These are phyloP conservation scores for Citrus medica DNA, from an alignment of 345 rosid genomes.

Conservation along the genomic window DNA sequence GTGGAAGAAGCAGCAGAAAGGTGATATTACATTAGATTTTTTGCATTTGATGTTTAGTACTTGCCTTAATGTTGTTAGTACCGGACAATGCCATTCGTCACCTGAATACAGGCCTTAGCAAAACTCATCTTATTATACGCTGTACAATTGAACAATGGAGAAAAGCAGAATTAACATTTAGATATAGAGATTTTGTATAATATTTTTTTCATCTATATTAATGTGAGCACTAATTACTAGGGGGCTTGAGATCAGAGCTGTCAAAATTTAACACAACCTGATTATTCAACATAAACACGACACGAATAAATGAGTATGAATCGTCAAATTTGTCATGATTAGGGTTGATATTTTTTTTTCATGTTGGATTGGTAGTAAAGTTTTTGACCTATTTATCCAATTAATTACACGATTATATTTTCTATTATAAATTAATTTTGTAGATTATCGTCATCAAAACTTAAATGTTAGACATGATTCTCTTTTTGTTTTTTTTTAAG, in stretches of 20 bases:
- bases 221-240: background rate
- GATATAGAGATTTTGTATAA: background rate
- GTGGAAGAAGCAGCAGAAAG: background rate
- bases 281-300: accelerated
- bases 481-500: no score
- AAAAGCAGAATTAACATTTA: background rate
- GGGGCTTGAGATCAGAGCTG: background rate
- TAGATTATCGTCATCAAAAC: no score
- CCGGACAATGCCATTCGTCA: background rate
- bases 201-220: background rate
- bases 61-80: background rate
- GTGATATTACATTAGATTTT: slow-evolving; percentile 1
- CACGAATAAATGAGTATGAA: accelerated
- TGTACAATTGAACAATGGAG: background rate
- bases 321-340: no score
- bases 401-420: no score
- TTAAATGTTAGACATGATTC: no score
- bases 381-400: no score
- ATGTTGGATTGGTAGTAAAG: no score
- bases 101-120: background rate
- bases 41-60: background rate
- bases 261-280: accelerated
- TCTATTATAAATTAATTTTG: no score
- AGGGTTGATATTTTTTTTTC: no score
- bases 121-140: background rate